These are phyloP conservation scores for Phytophthora aleatoria DNA, from an alignment of 352 stramenopile genomes.

Conservation along the genomic window DNA sequence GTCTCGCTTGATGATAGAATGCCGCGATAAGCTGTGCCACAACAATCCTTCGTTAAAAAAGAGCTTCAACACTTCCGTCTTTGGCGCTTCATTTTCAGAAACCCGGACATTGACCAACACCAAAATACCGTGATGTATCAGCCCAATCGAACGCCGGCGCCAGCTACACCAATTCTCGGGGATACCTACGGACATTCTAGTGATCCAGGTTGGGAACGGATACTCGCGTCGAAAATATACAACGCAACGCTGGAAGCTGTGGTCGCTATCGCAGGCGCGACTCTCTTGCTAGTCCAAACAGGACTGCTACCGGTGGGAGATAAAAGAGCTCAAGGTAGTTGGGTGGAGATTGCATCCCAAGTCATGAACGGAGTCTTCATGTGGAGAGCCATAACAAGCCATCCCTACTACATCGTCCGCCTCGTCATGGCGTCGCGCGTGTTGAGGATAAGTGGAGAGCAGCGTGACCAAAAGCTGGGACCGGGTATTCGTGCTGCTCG, in stretches of 20 bases:
- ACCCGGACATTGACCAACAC: neutral
- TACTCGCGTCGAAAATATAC: constrained; percentile 3
- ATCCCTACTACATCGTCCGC: constrained; percentile 2
- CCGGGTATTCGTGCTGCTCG: neutral
- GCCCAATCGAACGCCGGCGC: neutral
- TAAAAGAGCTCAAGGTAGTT: neutral
- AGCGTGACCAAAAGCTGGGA: neutral
- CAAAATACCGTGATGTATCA: neutral
- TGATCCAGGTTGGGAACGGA: neutral
- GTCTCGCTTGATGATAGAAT: neutral
- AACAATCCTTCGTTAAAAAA: neutral
- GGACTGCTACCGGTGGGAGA: constrained; percentile 2
- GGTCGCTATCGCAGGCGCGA: neutral
- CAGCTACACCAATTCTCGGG: constrained; percentile 3
- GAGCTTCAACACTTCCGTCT: neutral
- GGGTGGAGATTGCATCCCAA: constrained; percentile 1
- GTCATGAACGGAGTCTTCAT: constrained; percentile 6
- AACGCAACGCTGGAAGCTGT: neutral
- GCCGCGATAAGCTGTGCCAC: neutral
- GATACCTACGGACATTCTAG: neutral
- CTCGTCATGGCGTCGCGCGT: constrained; percentile 1
- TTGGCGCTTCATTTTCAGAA: neutral
- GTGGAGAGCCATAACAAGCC: neutral
- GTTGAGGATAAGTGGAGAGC: neutral
- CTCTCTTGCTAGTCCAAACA: neutral